phyloP scores from a whole-genome alignment of 1,139 yeast species.

The Magnusiomyces suaveolens region DNA sequence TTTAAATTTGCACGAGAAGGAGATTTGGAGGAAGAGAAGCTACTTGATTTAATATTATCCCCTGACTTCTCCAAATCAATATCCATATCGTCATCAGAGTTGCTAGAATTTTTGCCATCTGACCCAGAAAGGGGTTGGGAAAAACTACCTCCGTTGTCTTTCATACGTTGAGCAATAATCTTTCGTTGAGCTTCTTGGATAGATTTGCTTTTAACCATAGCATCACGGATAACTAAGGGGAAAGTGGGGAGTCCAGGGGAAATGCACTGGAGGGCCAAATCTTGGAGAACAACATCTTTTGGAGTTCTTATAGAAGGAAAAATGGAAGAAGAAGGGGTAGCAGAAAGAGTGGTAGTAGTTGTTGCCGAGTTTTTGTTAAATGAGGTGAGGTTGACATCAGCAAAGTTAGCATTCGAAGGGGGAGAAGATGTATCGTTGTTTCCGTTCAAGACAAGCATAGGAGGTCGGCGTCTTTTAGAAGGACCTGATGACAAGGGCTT shows the following conservation, averaged over 20 bases:
- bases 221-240: slow-evolving; percentile 11
- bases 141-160: background rate
- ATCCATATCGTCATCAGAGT: background rate
- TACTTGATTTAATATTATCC: background rate
- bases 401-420: background rate
- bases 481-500: background rate
- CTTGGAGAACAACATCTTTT: slow-evolving; percentile 28
- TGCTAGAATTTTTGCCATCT: background rate
- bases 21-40: background rate
- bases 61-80: background rate
- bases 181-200: slow-evolving; percentile 31
- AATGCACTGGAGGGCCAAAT: slow-evolving; percentile 33
- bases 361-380: slow-evolving; percentile 9
- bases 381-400: slow-evolving; percentile 6
- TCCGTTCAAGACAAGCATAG: slow-evolving; percentile 12
- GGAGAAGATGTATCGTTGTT: slow-evolving; percentile 2
- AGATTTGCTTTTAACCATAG: slow-evolving; percentile 16
- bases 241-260: slow-evolving; percentile 35
- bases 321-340: slow-evolving; percentile 8
- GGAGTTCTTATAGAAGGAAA: slow-evolving; percentile 24
- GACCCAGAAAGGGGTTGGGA: background rate
- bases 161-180: slow-evolving; percentile 25
- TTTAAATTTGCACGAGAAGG: background rate
- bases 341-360: slow-evolving; percentile 9
- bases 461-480: slow-evolving; percentile 13